Conservation (phyloP, 202 grass and related monocot genomes). For the Eragrostis tef region DNA sequence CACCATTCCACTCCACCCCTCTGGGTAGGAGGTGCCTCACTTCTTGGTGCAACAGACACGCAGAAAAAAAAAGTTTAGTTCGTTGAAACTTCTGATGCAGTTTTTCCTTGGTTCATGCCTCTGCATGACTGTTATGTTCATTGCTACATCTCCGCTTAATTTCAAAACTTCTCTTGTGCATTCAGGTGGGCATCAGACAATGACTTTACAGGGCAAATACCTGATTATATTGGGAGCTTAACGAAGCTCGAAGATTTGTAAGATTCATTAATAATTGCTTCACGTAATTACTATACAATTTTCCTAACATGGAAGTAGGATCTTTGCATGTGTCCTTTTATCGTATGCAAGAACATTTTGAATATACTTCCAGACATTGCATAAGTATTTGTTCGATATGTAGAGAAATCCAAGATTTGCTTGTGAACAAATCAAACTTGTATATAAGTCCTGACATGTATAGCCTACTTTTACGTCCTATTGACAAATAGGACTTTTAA, state of each 20-base stretch:
- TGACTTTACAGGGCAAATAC: slow-evolving; percentile 68
- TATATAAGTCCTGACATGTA: neutral
- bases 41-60: no score
- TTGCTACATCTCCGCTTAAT: neutral
- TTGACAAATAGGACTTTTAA: neutral
- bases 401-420: neutral
- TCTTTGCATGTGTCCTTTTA: slow-evolving; percentile 10
- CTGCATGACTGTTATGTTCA: neutral
- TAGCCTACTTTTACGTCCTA: neutral
- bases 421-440: neutral
- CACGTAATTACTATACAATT: neutral
- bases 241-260: slow-evolving; percentile 53
- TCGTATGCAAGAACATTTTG: neutral
- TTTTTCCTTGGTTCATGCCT: no score
- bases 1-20: no score
- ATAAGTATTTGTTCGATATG: neutral
- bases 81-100: no score
- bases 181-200: slow-evolving; percentile 63
- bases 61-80: no score
- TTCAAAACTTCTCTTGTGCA: slow-evolving; percentile 8
- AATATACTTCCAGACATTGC: no score
- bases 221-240: slow-evolving; percentile 61
- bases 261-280: slow-evolving; percentile 14
- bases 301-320: neutral
- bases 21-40: no score